These are phyloP conservation scores for Thymus mandschuricus DNA, from an alignment of 257 asterid genomes.

Conservation along the genomic window DNA sequence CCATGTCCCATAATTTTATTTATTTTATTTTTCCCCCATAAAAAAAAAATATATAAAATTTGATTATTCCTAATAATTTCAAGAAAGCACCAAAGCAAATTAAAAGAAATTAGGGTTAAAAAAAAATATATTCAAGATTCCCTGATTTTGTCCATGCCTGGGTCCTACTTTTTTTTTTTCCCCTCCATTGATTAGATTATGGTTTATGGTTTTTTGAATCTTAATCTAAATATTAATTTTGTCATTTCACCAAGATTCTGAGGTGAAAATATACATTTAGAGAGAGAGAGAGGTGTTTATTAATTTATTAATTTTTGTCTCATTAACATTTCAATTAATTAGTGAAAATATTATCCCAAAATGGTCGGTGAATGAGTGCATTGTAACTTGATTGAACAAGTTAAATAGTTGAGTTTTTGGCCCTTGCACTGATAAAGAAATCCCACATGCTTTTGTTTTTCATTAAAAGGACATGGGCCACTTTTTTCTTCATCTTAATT, in stretches of 20 bases:
- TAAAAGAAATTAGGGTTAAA: slow-evolving; percentile 4
- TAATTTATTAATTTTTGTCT: not conserved
- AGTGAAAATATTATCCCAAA: not conserved
- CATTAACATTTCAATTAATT: not conserved
- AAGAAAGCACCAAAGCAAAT: slow-evolving; percentile 33
- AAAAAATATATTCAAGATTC: slow-evolving; percentile 56
- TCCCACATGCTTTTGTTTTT: slow-evolving; percentile 39
- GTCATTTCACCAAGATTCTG: slow-evolving; percentile 41
- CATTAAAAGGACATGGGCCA: slow-evolving; percentile 32
- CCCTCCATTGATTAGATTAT: not conserved
- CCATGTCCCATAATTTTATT: slow-evolving; percentile 22
- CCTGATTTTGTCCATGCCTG: slow-evolving; percentile 44
- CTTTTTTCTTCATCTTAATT: slow-evolving; percentile 31
- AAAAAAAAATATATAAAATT: not conserved
- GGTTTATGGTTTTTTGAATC: slow-evolving; percentile 7
- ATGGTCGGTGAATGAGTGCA: slow-evolving; percentile 25
- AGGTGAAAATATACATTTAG: slow-evolving; percentile 12
- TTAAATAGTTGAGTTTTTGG: slow-evolving; percentile 19
- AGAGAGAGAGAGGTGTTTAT: not conserved
- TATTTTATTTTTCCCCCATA: too few species aligned
- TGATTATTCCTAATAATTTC: slow-evolving; percentile 19
- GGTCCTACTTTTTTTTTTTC: slow-evolving; percentile 20
- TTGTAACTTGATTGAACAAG: slow-evolving; percentile 28
- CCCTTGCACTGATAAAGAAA: slow-evolving; percentile 22
- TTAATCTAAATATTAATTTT: slow-evolving; percentile 32